Evolutionary conservation across 1,139 yeast species (phyloP), one percentile per base, ranked within the genome.

Genomic region (Candida sanyaensis): DNA sequence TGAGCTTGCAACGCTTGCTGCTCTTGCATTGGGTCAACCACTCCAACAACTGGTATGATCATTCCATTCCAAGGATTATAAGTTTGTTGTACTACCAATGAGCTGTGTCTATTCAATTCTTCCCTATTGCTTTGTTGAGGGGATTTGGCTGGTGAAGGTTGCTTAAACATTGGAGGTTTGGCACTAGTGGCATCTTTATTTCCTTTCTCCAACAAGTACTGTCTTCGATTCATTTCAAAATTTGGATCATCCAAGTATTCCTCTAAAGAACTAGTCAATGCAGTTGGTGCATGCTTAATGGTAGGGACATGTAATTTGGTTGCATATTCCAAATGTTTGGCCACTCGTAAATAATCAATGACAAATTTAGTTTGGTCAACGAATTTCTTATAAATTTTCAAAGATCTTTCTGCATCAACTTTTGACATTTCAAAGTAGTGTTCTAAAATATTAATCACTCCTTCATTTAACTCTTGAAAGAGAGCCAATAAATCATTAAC

Each of bases 241-340:
- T 86, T 87, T n/a, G 89, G 89, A 63, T 88, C 96, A 60, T 84
- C 80, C 58, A 93, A 72, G 65, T 93, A 95, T 57, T 92, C 97
- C 62, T 90, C 96, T 49, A 93, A 77, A 11, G 96, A 86, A 37
- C 85, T 78, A 7, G 96, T 88, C 58, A 93, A 77, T 27, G 96
- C 95, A 1, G 97, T 92, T 11, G 98, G 98, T 0, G 98, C 97
- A 67, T 93, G 99, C 64, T 90, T 90, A 52, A 93, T 92, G 11
- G 96, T 92, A 27, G 99, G 99, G 29, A 93, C 96, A 61, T 88
- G 91, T 52, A 93, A 73, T 59, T 91, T 91, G 1, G 98, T 90
- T 2, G 93, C 83, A 61, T 84, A 81, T 64, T 90, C 96, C 57
- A 89, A 74, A 63, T 87, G 92, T 62, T 93, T 92, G 5, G 98